Conservation (phyloP, 2,329 filamentous ascomycete genomes). For the Aspergillus unguis region DNA sequence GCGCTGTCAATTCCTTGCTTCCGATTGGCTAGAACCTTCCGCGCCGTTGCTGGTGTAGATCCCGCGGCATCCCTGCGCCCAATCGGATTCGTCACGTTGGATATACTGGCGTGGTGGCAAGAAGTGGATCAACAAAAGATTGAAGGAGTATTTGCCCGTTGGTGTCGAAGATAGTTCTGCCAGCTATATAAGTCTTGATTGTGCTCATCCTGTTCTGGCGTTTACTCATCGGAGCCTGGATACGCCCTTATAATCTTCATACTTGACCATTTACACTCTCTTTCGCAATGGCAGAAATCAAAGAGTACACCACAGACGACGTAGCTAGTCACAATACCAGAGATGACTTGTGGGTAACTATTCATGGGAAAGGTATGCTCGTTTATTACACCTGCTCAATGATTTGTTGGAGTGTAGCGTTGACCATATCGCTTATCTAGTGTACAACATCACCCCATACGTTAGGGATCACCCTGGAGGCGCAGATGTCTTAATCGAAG, state of each 20-base stretch:
- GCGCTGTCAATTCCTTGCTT: not conserved
- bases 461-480: conserved; percentile 56
- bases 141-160: not conserved
- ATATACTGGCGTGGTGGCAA: too few species aligned
- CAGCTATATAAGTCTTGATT: not conserved
- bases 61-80: too few species aligned
- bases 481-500: conserved; percentile 38
- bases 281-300: conserved; percentile 10
- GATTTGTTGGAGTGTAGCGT: not conserved
- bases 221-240: too few species aligned
- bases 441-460: conserved; percentile 60
- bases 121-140: too few species aligned
- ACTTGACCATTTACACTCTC: not conserved
- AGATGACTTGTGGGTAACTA: conserved; percentile 53
- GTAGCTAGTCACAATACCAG: conserved; percentile 50
- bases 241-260: too few species aligned
- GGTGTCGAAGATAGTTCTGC: not conserved
- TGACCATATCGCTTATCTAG: conserved; percentile 31
- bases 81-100: too few species aligned
- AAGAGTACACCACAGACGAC: conserved; percentile 27
- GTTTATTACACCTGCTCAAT: too few species aligned
- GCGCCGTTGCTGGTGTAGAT: not conserved
- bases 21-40: not conserved
- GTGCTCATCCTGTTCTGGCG: too few species aligned
- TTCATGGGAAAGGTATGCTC: conserved; percentile 54